A percentile compares a stretch with the other conserved stretches of the same genome.
Conservation (phyloP, 2,329 filamentous ascomycete genomes). For the Sclerotinia subarctica region DNA sequence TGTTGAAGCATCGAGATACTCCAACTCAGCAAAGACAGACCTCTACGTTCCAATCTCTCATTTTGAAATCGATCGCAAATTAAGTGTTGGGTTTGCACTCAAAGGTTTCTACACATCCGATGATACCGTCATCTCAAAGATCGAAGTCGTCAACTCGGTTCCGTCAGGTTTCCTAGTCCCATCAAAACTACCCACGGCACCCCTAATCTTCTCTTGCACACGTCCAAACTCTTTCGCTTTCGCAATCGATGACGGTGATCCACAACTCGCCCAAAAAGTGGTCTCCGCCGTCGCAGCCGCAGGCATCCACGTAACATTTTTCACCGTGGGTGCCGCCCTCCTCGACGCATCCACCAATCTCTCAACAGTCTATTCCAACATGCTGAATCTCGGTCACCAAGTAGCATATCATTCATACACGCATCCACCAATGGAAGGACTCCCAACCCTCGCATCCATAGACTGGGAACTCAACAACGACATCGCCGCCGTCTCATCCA, state of each 20-base stretch:
- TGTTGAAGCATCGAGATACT: conserved; percentile 61
- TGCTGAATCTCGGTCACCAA: conserved; percentile 61
- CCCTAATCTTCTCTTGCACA: conserved; percentile 60
- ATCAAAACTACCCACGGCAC: conserved; percentile 58
- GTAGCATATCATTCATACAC: conserved; percentile 67
- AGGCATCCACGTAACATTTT: conserved; percentile 65
- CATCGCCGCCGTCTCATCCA: conserved; percentile 46
- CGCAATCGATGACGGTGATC: conserved; percentile 67
- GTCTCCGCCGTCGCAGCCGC: conserved; percentile 60
- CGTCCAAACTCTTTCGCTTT: conserved; percentile 69
- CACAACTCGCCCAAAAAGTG: conserved; percentile 56
- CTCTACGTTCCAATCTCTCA: conserved; percentile 67
- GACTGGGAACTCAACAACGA: conserved; percentile 62
- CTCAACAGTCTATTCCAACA: conserved; percentile 60
- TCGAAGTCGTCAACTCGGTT: conserved; percentile 58
- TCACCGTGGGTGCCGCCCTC: conserved; percentile 64
- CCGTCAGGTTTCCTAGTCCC: conserved; percentile 53
- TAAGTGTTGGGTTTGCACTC: conserved; percentile 57
- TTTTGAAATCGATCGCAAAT: conserved; percentile 58
- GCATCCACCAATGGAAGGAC: conserved; percentile 63
- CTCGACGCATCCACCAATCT: conserved; percentile 58
- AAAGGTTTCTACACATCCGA: conserved; percentile 60
- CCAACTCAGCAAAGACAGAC: conserved; percentile 45
- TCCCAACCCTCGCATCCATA: conserved; percentile 50
- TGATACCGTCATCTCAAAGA: conserved; percentile 50